phyloP scores from a whole-genome alignment of 2,329 filamentous ascomycete species.

The Talaromyces rugulosus region DNA sequence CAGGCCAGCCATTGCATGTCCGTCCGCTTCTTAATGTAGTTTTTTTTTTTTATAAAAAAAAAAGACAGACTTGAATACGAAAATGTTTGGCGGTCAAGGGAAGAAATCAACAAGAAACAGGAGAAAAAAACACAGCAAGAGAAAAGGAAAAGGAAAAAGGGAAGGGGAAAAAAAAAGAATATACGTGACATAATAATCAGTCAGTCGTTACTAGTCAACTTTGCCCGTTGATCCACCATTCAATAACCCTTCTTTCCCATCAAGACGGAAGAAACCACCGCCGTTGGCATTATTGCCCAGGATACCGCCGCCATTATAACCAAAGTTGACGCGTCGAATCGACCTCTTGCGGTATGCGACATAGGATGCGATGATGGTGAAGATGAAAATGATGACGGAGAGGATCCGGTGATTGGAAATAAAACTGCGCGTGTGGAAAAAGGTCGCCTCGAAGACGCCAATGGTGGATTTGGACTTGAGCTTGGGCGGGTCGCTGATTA shows the following conservation, averaged over 20 bases:
- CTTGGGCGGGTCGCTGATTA: conserved; percentile 46
- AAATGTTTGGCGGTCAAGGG: neutral
- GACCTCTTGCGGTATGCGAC: conserved; percentile 13
- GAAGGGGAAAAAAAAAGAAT: conserved; percentile 6
- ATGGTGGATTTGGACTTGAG: conserved; percentile 48
- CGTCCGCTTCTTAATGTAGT: neutral
- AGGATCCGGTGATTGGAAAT: conserved; percentile 41
- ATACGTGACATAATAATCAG: conserved; percentile 1
- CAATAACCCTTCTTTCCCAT: conserved; percentile 46
- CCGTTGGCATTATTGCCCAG: conserved; percentile 32
- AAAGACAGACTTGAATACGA: neutral
- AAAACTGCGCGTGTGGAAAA: conserved; percentile 43
- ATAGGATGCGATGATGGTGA: conserved; percentile 28
- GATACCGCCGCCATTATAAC: conserved; percentile 7
- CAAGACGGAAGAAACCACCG: conserved; percentile 45
- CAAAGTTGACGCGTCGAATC: neutral
- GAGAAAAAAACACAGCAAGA: conserved; percentile 3
- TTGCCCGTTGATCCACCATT: conserved; percentile 42
- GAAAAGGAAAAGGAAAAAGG: conserved; percentile 2
- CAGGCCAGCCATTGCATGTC: neutral
- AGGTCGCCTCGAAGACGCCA: conserved; percentile 42
- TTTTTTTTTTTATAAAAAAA: neutral
- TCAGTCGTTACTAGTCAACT: conserved; percentile 36
- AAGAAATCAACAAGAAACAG: neutral
- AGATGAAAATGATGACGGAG: conserved; percentile 35